Percentiles rank a stretch among this genome's conserved stretches.
Evolutionary conservation across 106 monocot species (phyloP).

Genomic region (Phalaenopsis aphrodite): DNA sequence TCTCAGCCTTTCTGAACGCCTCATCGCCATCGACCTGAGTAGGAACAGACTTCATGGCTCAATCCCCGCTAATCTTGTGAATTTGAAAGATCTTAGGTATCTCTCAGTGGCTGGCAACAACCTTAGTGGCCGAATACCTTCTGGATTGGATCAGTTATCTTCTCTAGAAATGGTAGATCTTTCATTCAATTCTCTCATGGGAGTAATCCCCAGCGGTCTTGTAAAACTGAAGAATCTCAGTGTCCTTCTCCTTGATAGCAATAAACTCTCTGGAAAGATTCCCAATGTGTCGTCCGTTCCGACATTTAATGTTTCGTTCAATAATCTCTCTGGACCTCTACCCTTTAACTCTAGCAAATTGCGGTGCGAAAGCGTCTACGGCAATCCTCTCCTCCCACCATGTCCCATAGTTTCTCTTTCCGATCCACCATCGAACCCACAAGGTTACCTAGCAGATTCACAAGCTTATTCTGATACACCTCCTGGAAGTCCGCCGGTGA

Average conservation of each 20-base stretch:
- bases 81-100: slow-evolving; percentile 33
- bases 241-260: slow-evolving; percentile 66
- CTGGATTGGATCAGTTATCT: slow-evolving; percentile 34
- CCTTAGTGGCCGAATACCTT: slow-evolving; percentile 62
- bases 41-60: slow-evolving; percentile 48
- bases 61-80: slow-evolving; percentile 43
- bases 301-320: slow-evolving; percentile 76
- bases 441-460: slow-evolving; percentile 18
- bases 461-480: slow-evolving; percentile 20
- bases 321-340: slow-evolving; percentile 79
- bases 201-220: slow-evolving; percentile 60
- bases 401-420: slow-evolving; percentile 40
- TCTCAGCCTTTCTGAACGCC: slow-evolving; percentile 38
- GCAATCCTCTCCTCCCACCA: slow-evolving; percentile 64
- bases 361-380: slow-evolving; percentile 47
- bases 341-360: slow-evolving; percentile 38
- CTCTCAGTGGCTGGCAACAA: slow-evolving; percentile 61
- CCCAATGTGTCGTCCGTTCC: slow-evolving; percentile 47
- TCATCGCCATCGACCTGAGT: slow-evolving; percentile 60
- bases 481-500: slow-evolving; percentile 14
- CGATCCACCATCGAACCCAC: slow-evolving; percentile 34
- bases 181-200: slow-evolving; percentile 67
- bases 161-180: slow-evolving; percentile 61
- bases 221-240: slow-evolving; percentile 58
- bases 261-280: slow-evolving; percentile 69